A percentile compares a stretch with the other conserved stretches of the same genome.
These are phyloP conservation scores for Rhododendron vialii DNA, from an alignment of 148 eudicot genomes.

Conservation along the genomic window DNA sequence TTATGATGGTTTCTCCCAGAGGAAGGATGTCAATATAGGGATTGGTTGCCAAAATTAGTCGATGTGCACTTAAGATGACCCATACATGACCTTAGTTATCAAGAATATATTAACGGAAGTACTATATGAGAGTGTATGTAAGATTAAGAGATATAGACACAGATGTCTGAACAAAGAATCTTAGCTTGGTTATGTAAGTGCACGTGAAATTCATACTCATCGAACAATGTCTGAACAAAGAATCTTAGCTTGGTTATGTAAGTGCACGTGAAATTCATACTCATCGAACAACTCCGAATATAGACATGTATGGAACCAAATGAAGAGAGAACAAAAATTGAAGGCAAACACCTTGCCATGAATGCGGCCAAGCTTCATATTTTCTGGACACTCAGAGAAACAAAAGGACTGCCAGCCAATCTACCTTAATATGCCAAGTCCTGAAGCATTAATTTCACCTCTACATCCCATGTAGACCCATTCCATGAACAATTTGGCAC, in stretches of 20 bases:
- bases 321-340: neutral
- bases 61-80: too few species aligned
- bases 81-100: too few species aligned
- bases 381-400: neutral
- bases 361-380: constrained; percentile 1
- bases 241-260: too few species aligned
- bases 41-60: too few species aligned
- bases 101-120: neutral
- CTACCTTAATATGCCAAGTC: neutral
- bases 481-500: neutral
- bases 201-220: too few species aligned
- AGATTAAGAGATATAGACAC: neutral
- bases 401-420: neutral
- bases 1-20: too few species aligned
- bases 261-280: too few species aligned
- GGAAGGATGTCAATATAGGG: too few species aligned
- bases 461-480: neutral
- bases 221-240: too few species aligned
- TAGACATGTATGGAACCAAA: neutral
- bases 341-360: neutral
- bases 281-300: too few species aligned
- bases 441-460: neutral
- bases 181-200: too few species aligned
- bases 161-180: too few species aligned
- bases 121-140: neutral